A percentile compares a stretch with the other conserved stretches of the same genome.
Conservation (phyloP, 768 basidiomycete species). For the Suillus spraguei region DNA sequence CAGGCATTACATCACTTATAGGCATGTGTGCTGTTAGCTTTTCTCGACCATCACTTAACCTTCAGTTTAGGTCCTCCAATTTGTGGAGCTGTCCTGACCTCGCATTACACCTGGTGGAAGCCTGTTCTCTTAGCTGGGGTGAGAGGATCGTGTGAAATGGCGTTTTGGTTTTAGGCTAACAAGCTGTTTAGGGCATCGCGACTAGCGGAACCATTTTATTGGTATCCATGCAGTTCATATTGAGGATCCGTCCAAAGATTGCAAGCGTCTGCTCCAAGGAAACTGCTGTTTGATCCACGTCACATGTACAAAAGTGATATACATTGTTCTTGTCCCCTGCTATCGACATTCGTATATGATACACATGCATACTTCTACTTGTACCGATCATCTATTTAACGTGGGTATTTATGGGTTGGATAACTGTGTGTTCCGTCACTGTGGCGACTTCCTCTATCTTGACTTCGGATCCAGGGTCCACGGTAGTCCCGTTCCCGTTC, state of each 20-base stretch:
- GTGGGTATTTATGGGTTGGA: conserved; percentile 9
- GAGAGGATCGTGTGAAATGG: background rate
- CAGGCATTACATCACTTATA: conserved; percentile 31
- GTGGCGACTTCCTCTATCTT: background rate
- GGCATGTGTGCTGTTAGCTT: conserved; percentile 13
- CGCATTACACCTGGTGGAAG: conserved; percentile 56
- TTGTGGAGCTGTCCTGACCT: conserved; percentile 54
- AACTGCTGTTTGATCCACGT: background rate
- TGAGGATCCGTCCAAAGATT: background rate
- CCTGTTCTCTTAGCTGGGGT: conserved; percentile 55
- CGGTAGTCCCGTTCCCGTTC: background rate
- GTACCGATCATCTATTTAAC: background rate
- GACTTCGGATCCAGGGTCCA: background rate
- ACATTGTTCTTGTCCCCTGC: background rate
- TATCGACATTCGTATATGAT: background rate
- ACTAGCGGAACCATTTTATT: background rate
- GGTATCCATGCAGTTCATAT: background rate
- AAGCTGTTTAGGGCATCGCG: background rate
- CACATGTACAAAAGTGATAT: background rate
- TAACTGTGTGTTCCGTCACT: background rate
- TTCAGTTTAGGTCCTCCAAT: conserved; percentile 51
- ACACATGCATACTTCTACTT: background rate
- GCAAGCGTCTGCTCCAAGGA: background rate
- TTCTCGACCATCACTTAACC: conserved; percentile 20
- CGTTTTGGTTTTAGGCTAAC: background rate